Conservation (phyloP, 1,139 yeast genomes). For the Geotrichum histeridarum region DNA sequence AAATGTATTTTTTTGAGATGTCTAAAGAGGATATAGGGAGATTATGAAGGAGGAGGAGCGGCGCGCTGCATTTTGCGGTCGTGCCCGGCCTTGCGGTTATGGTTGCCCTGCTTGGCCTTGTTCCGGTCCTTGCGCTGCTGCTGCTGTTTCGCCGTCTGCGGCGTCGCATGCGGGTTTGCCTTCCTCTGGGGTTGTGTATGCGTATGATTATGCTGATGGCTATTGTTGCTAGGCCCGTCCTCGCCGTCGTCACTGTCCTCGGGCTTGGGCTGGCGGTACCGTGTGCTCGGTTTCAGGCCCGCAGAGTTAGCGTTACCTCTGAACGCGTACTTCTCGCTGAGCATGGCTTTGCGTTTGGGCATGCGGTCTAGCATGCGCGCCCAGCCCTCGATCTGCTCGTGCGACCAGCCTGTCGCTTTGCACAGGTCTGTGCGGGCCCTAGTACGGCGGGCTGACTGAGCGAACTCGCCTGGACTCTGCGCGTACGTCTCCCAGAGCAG, state of each 20-base stretch:
- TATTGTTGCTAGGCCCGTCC: conserved; percentile 1
- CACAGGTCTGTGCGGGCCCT: conserved; percentile 50
- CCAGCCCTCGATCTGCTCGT: conserved; percentile 95
- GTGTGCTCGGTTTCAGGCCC: not conserved
- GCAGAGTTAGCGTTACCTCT: conserved; percentile 4
- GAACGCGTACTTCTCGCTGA: conserved; percentile 60
- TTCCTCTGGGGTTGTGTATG: conserved; percentile 1
- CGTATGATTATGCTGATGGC: conserved; percentile 8
- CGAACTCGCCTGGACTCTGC: conserved; percentile 49
- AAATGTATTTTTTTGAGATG: not conserved
- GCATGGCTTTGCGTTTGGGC: conserved; percentile 49
- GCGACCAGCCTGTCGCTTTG: conserved; percentile 60
- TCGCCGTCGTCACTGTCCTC: conserved; percentile 11
- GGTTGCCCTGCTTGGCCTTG: conserved; percentile 56
- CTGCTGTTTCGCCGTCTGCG: conserved; percentile 9
- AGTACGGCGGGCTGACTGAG: conserved; percentile 48
- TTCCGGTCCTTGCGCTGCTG: conserved; percentile 45
- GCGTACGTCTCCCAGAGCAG: conserved; percentile 51
- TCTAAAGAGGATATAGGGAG: too few relatives aligned
- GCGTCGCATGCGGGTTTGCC: not conserved
- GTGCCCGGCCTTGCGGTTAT: conserved; percentile 58
- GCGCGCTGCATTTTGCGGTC: conserved; percentile 47
- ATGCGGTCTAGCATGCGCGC: conserved; percentile 64
- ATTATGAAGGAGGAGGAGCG: too few relatives aligned
- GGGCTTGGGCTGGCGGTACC: conserved; percentile 6